Evolutionary conservation across 2,329 filamentous ascomycete genomes (phyloP).

Genomic region (Zymoseptoria tritici): DNA sequence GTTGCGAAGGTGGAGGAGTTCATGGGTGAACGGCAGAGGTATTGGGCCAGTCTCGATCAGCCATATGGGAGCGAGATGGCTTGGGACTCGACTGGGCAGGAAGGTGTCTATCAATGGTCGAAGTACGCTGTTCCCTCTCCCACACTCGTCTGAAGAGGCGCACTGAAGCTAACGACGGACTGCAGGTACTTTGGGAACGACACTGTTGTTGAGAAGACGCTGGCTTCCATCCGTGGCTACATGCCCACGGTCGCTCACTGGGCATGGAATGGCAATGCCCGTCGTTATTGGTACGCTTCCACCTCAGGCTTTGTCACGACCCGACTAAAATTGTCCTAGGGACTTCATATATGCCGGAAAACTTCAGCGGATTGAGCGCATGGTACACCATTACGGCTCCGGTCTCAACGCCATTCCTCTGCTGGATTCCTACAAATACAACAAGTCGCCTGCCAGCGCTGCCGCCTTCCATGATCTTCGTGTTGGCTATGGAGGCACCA

Average conservation of each 20-base stretch:
- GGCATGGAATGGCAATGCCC: constrained; percentile 56
- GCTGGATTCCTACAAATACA: constrained; percentile 44
- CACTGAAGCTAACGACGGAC: constrained; percentile 24
- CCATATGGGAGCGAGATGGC: constrained; percentile 56
- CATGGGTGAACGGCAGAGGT: constrained; percentile 44
- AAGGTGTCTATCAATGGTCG: constrained; percentile 49
- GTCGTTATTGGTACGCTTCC: constrained; percentile 47
- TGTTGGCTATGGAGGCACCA: constrained; percentile 48
- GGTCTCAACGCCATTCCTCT: constrained; percentile 51
- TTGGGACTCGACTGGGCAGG: constrained; percentile 57
- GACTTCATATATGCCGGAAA: constrained; percentile 47
- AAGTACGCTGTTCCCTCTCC: constrained; percentile 2
- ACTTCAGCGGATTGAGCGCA: constrained; percentile 37
- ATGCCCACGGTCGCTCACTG: constrained; percentile 53
- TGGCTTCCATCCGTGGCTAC: constrained; percentile 50
- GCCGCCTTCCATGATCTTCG: constrained; percentile 45
- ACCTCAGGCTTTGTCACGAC: neutral
- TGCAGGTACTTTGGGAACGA: constrained; percentile 46
- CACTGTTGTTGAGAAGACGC: constrained; percentile 43
- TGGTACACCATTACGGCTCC: constrained; percentile 56
- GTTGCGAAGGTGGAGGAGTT: constrained; percentile 36
- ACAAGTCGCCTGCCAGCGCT: constrained; percentile 26
- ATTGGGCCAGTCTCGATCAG: constrained; percentile 46
- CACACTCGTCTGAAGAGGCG: constrained; percentile 28
- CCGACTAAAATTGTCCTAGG: neutral